A percentile compares a stretch with the other conserved stretches of the same genome.
Evolutionary conservation across 129 eudicot species (phyloP).

Genomic region (Flaveria trinervia): DNA sequence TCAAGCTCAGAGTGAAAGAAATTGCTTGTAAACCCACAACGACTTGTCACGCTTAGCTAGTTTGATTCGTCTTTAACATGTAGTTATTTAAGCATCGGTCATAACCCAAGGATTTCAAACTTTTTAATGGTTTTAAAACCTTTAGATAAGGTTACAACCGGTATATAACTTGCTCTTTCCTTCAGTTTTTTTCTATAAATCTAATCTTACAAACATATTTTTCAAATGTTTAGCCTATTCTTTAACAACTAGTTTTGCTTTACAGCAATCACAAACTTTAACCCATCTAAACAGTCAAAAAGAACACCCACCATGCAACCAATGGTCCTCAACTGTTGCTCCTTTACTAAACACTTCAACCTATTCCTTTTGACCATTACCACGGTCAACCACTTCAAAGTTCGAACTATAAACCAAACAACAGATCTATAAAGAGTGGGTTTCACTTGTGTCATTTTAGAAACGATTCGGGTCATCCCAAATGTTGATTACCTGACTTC

Average conservation of each 20-base stretch:
- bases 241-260: neutral
- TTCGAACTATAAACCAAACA: slow-evolving; percentile 1
- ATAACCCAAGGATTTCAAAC: too few species aligned
- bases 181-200: too few species aligned
- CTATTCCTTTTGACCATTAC: slow-evolving; percentile 25
- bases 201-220: too few species aligned
- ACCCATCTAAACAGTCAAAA: slow-evolving; percentile 12
- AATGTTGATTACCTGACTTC: neutral
- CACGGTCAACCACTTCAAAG: slow-evolving; percentile 10
- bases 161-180: too few species aligned
- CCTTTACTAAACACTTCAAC: slow-evolving; percentile 9
- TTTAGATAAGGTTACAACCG: too few species aligned
- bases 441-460: neutral
- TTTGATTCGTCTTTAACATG: too few species aligned
- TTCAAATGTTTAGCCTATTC: neutral
- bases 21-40: too few species aligned
- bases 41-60: too few species aligned
- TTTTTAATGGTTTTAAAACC: too few species aligned
- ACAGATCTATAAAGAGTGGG: neutral
- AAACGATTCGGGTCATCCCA: neutral
- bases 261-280: slow-evolving; percentile 16
- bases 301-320: slow-evolving; percentile 10
- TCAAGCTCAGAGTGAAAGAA: too few species aligned
- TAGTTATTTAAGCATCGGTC: too few species aligned
- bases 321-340: neutral